Evolutionary conservation across 2,329 filamentous ascomycete genomes (phyloP).

Genomic region (Paracoccidioides brasiliensis): DNA sequence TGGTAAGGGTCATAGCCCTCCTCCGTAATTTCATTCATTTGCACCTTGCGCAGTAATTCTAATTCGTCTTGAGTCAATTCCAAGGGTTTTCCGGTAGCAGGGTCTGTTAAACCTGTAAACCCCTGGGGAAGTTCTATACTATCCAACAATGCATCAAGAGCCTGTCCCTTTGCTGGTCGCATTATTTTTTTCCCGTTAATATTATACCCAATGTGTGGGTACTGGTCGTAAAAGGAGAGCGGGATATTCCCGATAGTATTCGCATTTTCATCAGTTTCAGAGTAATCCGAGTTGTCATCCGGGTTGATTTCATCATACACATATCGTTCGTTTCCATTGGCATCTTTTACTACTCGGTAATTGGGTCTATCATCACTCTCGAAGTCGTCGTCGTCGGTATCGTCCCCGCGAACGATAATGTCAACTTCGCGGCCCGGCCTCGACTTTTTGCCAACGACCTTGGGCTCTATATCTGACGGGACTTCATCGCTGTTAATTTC

Average conservation of each 20-base stretch:
- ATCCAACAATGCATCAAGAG: conserved; percentile 82
- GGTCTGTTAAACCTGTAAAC: conserved; percentile 92
- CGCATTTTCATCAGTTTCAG: conserved; percentile 60
- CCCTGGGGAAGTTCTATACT: conserved; percentile 95
- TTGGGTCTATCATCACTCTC: conserved; percentile 31
- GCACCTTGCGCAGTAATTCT: conserved; percentile 74
- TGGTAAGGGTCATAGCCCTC: conserved; percentile 91
- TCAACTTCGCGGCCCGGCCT: conserved; percentile 13
- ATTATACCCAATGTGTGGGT: conserved; percentile 96
- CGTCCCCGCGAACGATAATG: conserved; percentile 13
- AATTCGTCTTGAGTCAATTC: conserved; percentile 79
- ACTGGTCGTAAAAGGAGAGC: conserved; percentile 88
- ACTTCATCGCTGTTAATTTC: conserved; percentile 39
- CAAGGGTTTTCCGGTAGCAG: conserved; percentile 82
- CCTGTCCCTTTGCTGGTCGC: conserved; percentile 86
- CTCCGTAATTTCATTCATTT: conserved; percentile 74
- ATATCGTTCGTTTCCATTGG: conserved; percentile 81
- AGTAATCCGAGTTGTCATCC: conserved; percentile 91
- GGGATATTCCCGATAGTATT: conserved; percentile 97
- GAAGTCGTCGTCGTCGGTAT: conserved; percentile 23
- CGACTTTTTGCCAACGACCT: conserved; percentile 28
- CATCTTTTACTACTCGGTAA: conserved; percentile 58
- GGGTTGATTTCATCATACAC: conserved; percentile 90
- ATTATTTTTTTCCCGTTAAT: conserved; percentile 98
- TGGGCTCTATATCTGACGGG: conserved; percentile 31